These are phyloP conservation scores for Magnolia kwangsiensis DNA, from an alignment of 164 flowering plant genomes.

Conservation along the genomic window DNA sequence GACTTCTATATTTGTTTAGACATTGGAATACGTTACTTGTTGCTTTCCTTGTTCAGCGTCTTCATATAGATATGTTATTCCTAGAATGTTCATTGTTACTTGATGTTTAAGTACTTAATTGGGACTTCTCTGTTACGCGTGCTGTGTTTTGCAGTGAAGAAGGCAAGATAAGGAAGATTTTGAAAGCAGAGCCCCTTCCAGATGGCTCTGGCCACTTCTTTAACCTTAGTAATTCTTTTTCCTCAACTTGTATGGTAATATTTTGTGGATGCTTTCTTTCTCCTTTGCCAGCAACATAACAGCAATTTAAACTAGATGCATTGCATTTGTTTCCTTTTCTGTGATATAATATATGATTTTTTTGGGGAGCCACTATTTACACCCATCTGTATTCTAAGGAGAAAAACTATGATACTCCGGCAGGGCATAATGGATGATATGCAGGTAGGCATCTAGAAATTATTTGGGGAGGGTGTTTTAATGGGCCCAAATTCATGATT, in stretches of 20 bases:
- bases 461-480: too few species aligned
- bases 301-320: not conserved
- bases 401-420: too few species aligned
- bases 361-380: not conserved
- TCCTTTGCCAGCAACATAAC: not conserved
- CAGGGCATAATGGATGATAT: too few species aligned
- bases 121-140: not conserved
- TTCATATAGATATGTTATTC: not conserved
- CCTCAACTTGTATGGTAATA: conserved; percentile 3
- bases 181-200: conserved; percentile 91
- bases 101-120: not conserved
- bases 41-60: not conserved
- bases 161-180: conserved; percentile 83
- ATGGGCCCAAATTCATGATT: too few species aligned
- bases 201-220: conserved; percentile 97
- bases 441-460: too few species aligned
- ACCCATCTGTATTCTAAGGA: not conserved
- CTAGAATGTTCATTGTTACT: not conserved
- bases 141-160: conserved; percentile 65
- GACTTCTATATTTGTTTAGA: too few species aligned
- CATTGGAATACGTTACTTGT: not conserved
- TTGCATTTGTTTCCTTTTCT: not conserved
- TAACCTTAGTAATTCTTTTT: conserved; percentile 65
- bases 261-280: not conserved
- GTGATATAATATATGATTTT: not conserved